phyloP scores from a whole-genome alignment of 2,329 filamentous ascomycete species.

The Chrysosphaeria jannelii region DNA sequence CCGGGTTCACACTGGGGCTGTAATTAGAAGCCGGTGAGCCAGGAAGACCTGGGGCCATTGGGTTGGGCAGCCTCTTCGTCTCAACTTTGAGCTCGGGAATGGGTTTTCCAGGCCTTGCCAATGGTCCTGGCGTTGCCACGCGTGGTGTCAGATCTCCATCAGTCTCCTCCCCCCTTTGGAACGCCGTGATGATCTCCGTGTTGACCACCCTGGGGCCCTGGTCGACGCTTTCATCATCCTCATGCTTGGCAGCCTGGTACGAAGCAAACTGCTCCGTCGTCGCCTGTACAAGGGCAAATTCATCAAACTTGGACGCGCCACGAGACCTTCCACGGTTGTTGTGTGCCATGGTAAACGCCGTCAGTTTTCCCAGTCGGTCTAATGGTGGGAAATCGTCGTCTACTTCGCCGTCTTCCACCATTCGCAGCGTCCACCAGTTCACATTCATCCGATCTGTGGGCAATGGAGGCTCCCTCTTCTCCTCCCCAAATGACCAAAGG shows the following conservation, averaged over 20 bases:
- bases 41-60: too few relatives aligned
- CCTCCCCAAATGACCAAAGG: conserved; percentile 49
- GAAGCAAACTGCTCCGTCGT: conserved; percentile 34
- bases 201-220: too few relatives aligned
- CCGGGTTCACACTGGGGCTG: background rate
- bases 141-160: conserved; percentile 10
- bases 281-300: conserved; percentile 53
- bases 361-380: conserved; percentile 41
- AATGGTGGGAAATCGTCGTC: conserved; percentile 64
- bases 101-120: too few relatives aligned
- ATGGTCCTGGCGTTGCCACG: conserved; percentile 15
- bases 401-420: conserved; percentile 63
- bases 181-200: too few relatives aligned
- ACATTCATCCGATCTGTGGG: conserved; percentile 37
- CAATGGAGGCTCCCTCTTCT: conserved; percentile 38
- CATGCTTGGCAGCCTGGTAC: conserved; percentile 36
- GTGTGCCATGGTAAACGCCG: conserved; percentile 55
- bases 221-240: too few relatives aligned
- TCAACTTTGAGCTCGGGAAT: too few relatives aligned
- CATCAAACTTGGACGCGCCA: conserved; percentile 43
- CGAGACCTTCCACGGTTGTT: conserved; percentile 27
- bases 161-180: background rate
- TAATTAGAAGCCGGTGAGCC: background rate
- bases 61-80: too few relatives aligned
- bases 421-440: conserved; percentile 55